Base-by-base conservation (phyloP, 352 stramenopile genomes). In the Globisporangium canariense region DNA sequence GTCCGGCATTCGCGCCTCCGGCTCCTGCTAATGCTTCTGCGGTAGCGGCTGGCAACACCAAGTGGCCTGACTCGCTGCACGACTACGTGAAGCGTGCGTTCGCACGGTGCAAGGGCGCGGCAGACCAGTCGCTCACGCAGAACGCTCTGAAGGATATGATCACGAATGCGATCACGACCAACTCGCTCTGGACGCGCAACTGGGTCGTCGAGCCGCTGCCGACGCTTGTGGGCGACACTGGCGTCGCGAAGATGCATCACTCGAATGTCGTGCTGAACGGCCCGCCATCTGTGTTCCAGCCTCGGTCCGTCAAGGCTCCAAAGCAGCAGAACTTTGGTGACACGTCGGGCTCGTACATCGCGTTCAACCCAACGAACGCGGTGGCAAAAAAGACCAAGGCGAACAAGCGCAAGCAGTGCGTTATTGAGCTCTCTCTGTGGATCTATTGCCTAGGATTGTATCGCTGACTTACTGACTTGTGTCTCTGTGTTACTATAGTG, bases 61-160 rank as follows among this genome's bases (percentile, higher is more conserved):
- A 96, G 69, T 96, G 88, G 88, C 88, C 88, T 3, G 81, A 91
- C 41, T 73, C 85, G 2, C 73, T 96, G 2, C 85, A 96, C 25
- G 74, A 93, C 51, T 96, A 96, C 53, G 87, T 96, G 50, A 92
- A 95, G 70, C 79, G 84, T 2, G 87, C 86, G 28, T 96, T 96
- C 62, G 79, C 76, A 14, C 78, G 83, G 16, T 94, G 86, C 60
- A 91, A 89, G 40, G 86, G 79, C 38, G 77, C 81, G 16, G 70
- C 81, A 2, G 86, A 96, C 66, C 87, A 96, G 62, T 64, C 70
- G 38, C 70, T 93, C 46, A 92, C 86, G 10, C 86, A 96, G 62
- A 86, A 89, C 49, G 68, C 77, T 0, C 73, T 96, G 14, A 96
- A 95, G 58, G 81, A 91, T 45, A 63, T 88, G 50, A 94, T 96